Base-by-base conservation (phyloP, 78 protist species). In the Emiliania huxleyi region DNA sequence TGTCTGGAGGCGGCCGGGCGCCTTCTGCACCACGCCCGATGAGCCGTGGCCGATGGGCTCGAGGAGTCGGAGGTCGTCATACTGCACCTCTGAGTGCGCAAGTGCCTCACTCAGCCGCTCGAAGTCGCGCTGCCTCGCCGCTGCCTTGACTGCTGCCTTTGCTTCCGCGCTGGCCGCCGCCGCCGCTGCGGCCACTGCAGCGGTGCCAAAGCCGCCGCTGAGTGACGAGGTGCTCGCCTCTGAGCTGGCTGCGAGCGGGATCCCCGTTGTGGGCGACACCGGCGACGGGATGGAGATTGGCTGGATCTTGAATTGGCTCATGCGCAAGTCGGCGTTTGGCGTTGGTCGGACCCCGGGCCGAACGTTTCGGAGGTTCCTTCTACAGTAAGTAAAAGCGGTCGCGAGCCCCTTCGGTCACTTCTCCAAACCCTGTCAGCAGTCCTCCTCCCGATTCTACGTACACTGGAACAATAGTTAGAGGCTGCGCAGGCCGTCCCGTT, bases 1-100 rank as follows among this genome's bases (percentile, higher is more conserved):
- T 52, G 62, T n/a, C 62, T 52, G 62, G 62, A 52, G 62, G 15
- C 29, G 15, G 62, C 62, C 15, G 62, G 42, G 69, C 21, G 81
- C 93, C 44, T 73, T 73, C 25, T 91, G 79, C 46, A 91, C 93
- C 21, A 45, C 48, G 15, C 93, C 93, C 6, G 79, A 22, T 18
- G 93, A 79, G 38, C 93, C 93, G 38, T 43, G 56, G 56, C 93
- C 93, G n/a, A 91, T 8, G 2, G 0, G 4, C 42, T 19, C 33
- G 35, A 90, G 62, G 35, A 62, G 22, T 33, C 62, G 45, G n/a
- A 90, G 92, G n/a, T 90, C 52, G n/a, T 37, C 55, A 21, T 11
- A 81, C 45, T n/a, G 62, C 11, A 85, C 49, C 71, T 85, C 71
- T 5, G 90, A 33, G 26, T 29, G 15, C 21, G 40, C 48, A 33